Evolutionary conservation across 257 asterid species (phyloP).

Genomic region (Solanum tacnaense): DNA sequence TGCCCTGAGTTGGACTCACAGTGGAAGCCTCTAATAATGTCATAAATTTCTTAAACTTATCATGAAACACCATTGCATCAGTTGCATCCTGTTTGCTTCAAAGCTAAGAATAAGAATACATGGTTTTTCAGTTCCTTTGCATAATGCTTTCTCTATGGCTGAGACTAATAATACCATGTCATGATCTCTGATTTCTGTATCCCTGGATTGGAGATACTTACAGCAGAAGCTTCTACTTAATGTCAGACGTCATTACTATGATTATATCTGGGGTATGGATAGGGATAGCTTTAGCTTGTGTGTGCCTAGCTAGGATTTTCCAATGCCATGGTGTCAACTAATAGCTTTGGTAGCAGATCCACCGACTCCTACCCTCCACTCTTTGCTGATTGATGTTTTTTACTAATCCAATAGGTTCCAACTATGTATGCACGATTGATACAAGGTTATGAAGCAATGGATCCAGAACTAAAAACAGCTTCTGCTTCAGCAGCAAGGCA

Average conservation of each 20-base stretch:
- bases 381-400: neutral
- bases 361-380: neutral
- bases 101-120: neutral
- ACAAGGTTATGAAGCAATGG: slow-evolving; percentile 95
- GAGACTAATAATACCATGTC: neutral
- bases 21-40: neutral
- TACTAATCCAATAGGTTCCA: slow-evolving; percentile 52
- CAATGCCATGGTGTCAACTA: neutral
- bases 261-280: neutral
- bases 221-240: neutral
- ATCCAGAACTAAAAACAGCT: slow-evolving; percentile 48
- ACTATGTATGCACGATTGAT: slow-evolving; percentile 91
- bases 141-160: neutral
- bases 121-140: neutral
- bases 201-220: neutral
- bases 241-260: neutral
- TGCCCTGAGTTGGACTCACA: neutral
- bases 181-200: neutral
- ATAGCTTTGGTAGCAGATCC: neutral
- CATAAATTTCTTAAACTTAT: neutral
- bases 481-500: slow-evolving; percentile 70
- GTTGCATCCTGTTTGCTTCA: neutral
- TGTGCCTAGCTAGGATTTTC: neutral
- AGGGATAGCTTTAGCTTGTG: neutral
- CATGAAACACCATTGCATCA: neutral